Base-by-base conservation (phyloP, 192 early-diverging fungal genomes). In the Pilobolus umbonatus region DNA sequence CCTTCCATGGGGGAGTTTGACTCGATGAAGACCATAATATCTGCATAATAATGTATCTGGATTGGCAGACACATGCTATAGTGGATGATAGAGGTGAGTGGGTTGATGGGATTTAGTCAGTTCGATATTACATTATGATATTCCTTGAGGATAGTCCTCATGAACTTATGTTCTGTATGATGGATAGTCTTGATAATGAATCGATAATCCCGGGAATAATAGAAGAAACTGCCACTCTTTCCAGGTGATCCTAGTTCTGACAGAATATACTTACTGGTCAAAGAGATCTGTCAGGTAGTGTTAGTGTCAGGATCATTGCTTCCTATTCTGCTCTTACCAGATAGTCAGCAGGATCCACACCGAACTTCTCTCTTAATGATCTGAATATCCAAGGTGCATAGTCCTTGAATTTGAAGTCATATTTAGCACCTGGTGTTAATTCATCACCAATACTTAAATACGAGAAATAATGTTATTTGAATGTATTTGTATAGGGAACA, bases 401-500 rank as follows among this genome's bases (percentile, higher is more conserved):
- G 70, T 99, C 96, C 71, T 99, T 99, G 68, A 98, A 99, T 74
- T 99, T 98, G 69, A 98, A 99, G 61, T 99, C 95, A 79, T 98
- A 99, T 53, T 85, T 84, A 30, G 94, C 88, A 12, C 86, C 87
- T 15, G 96, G 91, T 9, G 92, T 95, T 72, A 96, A 68, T 71
- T 98, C 95, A 68, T 96, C 92, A 29, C 94, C 94, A 14, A 85
- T 88, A 22, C 85, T 86, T 57, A 32, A 34, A 35, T 28, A 11
- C 39, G 10, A 9, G 25, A 42, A 52, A 15, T 26, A 7, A 35
- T n/a, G 12, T n/a, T n/a, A n/a, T 53, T 9, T 53, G 15, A 34
- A 4, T 15, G 38, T 39, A 39, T 39, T 39, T 39, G 38, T n/a
- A n/a, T n/a, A n/a, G n/a, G n/a, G n/a, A n/a, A n/a, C n/a, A n/a